Evolutionary conservation across 202 grass and related monocot species (phyloP), one percentile per base, ranked within the genome.

Genomic region (Dendrocalamus latiflorus): DNA sequence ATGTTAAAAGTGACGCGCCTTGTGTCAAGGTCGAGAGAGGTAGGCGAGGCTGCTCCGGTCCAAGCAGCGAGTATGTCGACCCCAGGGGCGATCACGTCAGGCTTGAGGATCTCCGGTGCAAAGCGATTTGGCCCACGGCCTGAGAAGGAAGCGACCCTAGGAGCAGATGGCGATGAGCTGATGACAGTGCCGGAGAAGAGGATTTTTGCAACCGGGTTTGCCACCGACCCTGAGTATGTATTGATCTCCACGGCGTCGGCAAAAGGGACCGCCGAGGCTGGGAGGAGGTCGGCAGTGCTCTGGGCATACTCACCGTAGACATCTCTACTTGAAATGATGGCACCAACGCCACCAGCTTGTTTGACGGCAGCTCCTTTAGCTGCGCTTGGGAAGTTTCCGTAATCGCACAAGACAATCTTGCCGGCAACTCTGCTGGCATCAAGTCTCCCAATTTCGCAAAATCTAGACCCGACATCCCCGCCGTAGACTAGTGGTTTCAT

Each of bases 1-100:
- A n/a, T n/a, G n/a, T n/a, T n/a, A n/a, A n/a, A n/a, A n/a, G n/a
- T n/a, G n/a, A 80, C 79, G 0, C 63, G 59, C 55, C 86, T 72
- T 0, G 55, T 49, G 76, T 88, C 85, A 41, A 37, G 6, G 5
- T 48, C 83, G 24, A 72, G 49, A 8, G 28, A 21, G 0, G 89
- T 68, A 0, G 89, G 89, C 21, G 81, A 61, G 81, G 1, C 51
- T 26, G 1, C 28, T n/a, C 90, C 83, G 1, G 79, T 72, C 90
- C 90, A 91, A 0, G 74, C 82, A 0, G 90, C 90, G 3, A 91
- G 68, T 62, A 91, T 88, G 63, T 86, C 76, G 21, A 91, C 90
- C 1, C 86, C 90, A 1, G 90, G 90, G 18, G 90, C 86, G 13
- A 74, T 74, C 1, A 91, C 16, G 72, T 91, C 90, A 0, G 90